Evolutionary conservation across 225 moss, liverwort and hornwort genomes (phyloP).

Genomic region (Climacium dendroides): DNA sequence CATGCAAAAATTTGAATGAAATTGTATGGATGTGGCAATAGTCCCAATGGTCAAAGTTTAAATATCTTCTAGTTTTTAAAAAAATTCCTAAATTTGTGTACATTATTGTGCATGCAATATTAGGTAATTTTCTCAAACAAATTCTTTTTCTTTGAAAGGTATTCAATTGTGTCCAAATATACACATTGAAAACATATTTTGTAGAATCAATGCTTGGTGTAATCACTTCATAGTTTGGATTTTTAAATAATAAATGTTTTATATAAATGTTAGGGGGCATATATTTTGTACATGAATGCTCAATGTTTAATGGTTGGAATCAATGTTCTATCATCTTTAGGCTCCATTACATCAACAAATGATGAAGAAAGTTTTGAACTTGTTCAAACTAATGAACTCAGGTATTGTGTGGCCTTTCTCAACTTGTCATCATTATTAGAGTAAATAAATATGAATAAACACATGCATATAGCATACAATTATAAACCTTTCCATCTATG

Average conservation of each 20-base stretch:
- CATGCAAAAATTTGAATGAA: too few relatives aligned
- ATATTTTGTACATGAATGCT: neutral
- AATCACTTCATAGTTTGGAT: neutral
- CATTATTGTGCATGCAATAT: neutral
- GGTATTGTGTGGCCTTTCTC: neutral
- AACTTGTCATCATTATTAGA: neutral
- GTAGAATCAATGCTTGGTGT: neutral
- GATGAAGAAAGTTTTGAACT: neutral
- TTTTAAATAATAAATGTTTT: neutral
- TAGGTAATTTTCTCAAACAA: accelerated
- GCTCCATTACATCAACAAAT: neutral
- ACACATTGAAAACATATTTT: neutral
- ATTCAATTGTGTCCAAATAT: neutral
- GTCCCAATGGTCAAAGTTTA: neutral
- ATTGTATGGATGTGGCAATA: neutral
- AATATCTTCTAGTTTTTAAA: neutral
- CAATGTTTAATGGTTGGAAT: neutral
- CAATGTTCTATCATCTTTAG: neutral
- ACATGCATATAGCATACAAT: accelerated
- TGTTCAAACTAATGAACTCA: neutral
- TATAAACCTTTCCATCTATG: neutral
- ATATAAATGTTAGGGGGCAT: neutral
- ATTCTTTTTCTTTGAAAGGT: accelerated
- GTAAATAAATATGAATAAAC: neutral
- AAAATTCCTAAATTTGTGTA: neutral